A percentile compares a stretch with the other conserved stretches of the same genome.
phyloP scores from a whole-genome alignment of 352 stramenopile species.

The Phytopythium chamaehyphon region DNA sequence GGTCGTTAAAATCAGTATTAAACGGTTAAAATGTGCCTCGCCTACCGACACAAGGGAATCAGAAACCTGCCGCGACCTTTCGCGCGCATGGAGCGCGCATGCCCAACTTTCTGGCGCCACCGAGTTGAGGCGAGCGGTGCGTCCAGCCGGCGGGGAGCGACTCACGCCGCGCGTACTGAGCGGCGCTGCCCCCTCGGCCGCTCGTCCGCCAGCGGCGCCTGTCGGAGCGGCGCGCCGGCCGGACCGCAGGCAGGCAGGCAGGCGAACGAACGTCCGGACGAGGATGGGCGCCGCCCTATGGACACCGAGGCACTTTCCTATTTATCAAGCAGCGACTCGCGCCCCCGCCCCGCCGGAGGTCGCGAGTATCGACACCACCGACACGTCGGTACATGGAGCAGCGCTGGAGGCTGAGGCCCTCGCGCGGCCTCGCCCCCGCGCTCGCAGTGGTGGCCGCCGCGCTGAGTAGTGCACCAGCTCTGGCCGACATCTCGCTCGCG shows the following conservation, averaged over 20 bases:
- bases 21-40: background rate
- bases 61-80: background rate
- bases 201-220: no score
- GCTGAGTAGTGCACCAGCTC: background rate
- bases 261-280: background rate
- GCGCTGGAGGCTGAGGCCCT: no score
- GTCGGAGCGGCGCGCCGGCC: no score
- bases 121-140: conserved; percentile 7
- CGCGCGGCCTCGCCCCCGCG: background rate
- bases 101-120: conserved; percentile 6
- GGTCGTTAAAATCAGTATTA: background rate
- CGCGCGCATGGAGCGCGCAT: background rate
- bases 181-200: background rate
- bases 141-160: background rate
- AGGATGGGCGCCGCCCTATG: no score
- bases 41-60: conserved; percentile 1
- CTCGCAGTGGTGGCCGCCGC: background rate
- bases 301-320: conserved; percentile 1
- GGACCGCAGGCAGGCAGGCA: no score
- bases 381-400: conserved; percentile 6
- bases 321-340: conserved; percentile 7
- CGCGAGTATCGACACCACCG: conserved; percentile 4
- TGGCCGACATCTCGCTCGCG: background rate
- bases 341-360: conserved; percentile 3
- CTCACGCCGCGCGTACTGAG: background rate